These are phyloP conservation scores for Pistacia integerrima DNA, from an alignment of 345 rosid genomes.

Conservation along the genomic window DNA sequence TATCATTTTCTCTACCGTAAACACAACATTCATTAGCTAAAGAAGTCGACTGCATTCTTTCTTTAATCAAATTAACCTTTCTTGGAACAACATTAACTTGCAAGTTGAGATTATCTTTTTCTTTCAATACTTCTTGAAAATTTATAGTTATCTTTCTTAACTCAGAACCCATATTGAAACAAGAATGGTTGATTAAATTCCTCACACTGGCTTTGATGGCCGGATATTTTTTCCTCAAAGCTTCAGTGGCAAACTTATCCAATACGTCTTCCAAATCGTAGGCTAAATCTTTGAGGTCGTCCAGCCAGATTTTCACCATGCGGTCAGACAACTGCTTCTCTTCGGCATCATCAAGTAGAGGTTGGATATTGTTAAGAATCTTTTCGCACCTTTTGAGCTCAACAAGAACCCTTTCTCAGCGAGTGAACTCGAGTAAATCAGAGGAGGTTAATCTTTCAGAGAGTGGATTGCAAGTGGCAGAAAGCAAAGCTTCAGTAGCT, in stretches of 20 bases:
- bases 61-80: no score
- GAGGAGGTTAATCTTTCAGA: not conserved
- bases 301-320: slow-evolving; percentile 34
- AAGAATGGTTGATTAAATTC: not conserved
- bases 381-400: not conserved
- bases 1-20: slow-evolving; percentile 35
- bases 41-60: slow-evolving; percentile 35
- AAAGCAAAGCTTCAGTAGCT: not conserved
- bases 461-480: not conserved
- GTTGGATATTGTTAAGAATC: not conserved
- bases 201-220: slow-evolving; percentile 21
- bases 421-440: not conserved
- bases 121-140: slow-evolving; percentile 29
- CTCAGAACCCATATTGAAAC: slow-evolving; percentile 15
- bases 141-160: slow-evolving; percentile 26
- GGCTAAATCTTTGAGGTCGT: slow-evolving; percentile 35
- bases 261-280: slow-evolving; percentile 41
- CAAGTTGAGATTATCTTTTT: slow-evolving; percentile 31
- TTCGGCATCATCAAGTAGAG: slow-evolving; percentile 41
- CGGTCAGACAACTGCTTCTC: slow-evolving; percentile 34
- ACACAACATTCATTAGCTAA: slow-evolving; percentile 31
- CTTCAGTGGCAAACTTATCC: slow-evolving; percentile 33
- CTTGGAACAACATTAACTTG: slow-evolving; percentile 6
- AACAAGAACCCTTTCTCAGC: not conserved
- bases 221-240: slow-evolving; percentile 23